Conservation (phyloP, 176 grass and related monocot genomes). For the Guadua angustifolia region DNA sequence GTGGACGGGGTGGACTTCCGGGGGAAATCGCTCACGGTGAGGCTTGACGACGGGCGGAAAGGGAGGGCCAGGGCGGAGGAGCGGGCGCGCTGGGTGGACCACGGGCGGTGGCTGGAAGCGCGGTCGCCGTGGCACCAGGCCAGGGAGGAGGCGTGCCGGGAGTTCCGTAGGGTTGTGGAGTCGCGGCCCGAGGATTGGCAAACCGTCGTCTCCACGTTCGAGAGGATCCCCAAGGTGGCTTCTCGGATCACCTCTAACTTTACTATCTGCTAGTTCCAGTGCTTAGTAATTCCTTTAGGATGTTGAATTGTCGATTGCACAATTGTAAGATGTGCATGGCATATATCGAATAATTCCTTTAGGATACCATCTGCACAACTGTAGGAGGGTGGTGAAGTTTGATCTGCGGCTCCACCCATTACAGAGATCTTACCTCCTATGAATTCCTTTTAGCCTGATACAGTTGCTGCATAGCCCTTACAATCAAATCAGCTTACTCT, state of each 20-base stretch:
- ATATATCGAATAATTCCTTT: not conserved
- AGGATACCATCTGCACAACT: not conserved
- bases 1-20: conserved; percentile 85
- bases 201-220: conserved; percentile 83
- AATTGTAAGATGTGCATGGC: not conserved
- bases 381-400: not conserved
- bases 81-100: conserved; percentile 57
- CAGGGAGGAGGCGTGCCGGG: conserved; percentile 66
- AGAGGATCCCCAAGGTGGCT: conserved; percentile 82
- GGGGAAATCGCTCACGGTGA: conserved; percentile 74
- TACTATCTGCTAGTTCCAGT: not conserved
- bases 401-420: not conserved
- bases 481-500: conserved; percentile 9
- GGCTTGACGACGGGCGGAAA: conserved; percentile 80
- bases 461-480: not conserved
- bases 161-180: conserved; percentile 72
- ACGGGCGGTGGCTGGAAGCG: conserved; percentile 50
- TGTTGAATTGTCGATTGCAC: not conserved
- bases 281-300: not conserved
- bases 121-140: conserved; percentile 77
- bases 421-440: not conserved
- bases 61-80: conserved; percentile 71
- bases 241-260: not conserved
- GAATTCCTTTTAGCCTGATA: not conserved
- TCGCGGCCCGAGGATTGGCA: conserved; percentile 85